These are phyloP conservation scores for Populus hybrid DNA, from an alignment of 441 rosid species.

Conservation along the genomic window DNA sequence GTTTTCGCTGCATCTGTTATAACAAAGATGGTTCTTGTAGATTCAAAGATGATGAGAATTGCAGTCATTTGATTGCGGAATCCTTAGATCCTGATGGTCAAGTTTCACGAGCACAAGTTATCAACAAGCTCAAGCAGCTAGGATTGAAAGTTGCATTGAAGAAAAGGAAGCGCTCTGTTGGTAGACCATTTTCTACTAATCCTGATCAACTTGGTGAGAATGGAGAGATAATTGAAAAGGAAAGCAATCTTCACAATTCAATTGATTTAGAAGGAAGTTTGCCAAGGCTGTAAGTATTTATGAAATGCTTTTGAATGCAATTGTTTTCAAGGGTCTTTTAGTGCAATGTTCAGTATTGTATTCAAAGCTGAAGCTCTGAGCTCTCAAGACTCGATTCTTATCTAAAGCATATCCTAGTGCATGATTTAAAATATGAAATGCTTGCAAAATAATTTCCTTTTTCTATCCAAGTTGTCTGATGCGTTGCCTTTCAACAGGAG, in stretches of 20 bases:
- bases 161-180: constrained; percentile 46
- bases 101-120: constrained; percentile 78
- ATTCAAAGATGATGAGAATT: constrained; percentile 62
- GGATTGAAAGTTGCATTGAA: constrained; percentile 50
- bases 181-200: constrained; percentile 22
- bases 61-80: constrained; percentile 63
- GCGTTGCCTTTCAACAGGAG: constrained; percentile 47
- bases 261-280: constrained; percentile 35
- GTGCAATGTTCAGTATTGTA: neutral
- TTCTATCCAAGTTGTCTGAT: constrained; percentile 16
- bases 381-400: neutral
- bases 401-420: constrained; percentile 2
- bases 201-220: constrained; percentile 30
- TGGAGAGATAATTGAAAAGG: constrained; percentile 23
- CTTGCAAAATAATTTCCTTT: constrained; percentile 9
- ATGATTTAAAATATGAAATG: neutral
- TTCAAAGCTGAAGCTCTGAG: neutral
- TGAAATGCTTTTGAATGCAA: constrained; percentile 7
- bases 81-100: constrained; percentile 68
- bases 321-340: neutral
- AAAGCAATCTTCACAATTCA: constrained; percentile 33
- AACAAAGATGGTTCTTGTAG: constrained; percentile 37
- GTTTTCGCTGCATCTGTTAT: constrained; percentile 18
- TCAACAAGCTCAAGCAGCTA: constrained; percentile 87
- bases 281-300: constrained; percentile 49